A percentile compares a stretch with the other conserved stretches of the same genome.
These are phyloP conservation scores for Candida gorgasii DNA, from an alignment of 805 yeast species.

Conservation along the genomic window DNA sequence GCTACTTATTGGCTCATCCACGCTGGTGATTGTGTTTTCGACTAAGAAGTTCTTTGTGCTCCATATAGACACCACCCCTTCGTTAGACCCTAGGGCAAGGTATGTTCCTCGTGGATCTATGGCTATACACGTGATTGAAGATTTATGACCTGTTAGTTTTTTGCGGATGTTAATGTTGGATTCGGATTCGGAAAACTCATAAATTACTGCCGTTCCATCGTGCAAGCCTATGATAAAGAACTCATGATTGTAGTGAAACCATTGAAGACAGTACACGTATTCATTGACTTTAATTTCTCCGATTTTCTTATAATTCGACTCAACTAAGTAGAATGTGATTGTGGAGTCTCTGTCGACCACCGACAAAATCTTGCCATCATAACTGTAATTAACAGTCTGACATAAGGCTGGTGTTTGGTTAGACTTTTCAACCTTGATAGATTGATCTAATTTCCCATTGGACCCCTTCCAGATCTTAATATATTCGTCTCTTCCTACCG, in stretches of 20 bases:
- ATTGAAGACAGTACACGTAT: conserved; percentile 41
- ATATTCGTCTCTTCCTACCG: conserved; percentile 48
- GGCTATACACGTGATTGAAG: conserved; percentile 47
- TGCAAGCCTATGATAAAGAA: conserved; percentile 42
- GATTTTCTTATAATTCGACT: conserved; percentile 28
- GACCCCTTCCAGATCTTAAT: conserved; percentile 49
- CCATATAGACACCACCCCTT: conserved; percentile 58
- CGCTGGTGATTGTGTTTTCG: conserved; percentile 34
- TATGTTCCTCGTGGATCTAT: conserved; percentile 55
- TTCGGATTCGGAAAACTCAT: conserved; percentile 13
- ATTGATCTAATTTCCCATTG: conserved; percentile 31
- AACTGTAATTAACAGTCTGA: conserved; percentile 38
- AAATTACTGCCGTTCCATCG: conserved; percentile 44
- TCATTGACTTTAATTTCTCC: conserved; percentile 24
- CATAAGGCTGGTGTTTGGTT: conserved; percentile 8
- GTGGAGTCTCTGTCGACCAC: conserved; percentile 43
- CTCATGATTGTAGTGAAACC: conserved; percentile 46
- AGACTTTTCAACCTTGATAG: conserved; percentile 27
- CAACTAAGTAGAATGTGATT: conserved; percentile 35
- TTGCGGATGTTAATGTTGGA: conserved; percentile 15
- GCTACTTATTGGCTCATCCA: conserved; percentile 45
- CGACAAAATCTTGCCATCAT: conserved; percentile 48
- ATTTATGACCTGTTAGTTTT: conserved; percentile 45
- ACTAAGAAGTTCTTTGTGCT: conserved; percentile 37
- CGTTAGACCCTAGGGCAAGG: conserved; percentile 56